Conservation (phyloP, 352 stramenopile genomes). For the Phytophthora citricola region DNA sequence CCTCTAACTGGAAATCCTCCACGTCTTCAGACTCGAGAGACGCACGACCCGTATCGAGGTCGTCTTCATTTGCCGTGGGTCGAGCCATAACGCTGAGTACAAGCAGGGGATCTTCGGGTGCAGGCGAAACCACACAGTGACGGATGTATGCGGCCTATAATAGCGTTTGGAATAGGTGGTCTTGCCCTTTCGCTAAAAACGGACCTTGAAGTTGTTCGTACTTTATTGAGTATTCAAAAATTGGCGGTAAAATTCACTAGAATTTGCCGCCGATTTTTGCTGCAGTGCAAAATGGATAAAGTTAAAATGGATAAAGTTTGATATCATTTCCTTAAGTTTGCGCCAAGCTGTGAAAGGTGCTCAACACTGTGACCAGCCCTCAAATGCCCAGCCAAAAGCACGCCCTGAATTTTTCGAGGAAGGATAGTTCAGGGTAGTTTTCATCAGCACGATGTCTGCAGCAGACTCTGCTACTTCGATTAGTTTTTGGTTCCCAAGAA, state of each 20-base stretch:
- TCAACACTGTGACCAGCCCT: no score
- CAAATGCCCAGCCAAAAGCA: no score
- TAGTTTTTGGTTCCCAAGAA: no score
- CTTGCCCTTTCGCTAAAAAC: slow-evolving; percentile 30
- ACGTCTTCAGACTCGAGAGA: slow-evolving; percentile 5
- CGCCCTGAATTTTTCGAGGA: no score
- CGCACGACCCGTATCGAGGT: background rate
- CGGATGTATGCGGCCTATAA: background rate
- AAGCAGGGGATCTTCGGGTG: slow-evolving; percentile 13
- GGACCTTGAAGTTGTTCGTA: slow-evolving; percentile 14
- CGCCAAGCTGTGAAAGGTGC: no score
- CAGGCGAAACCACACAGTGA: slow-evolving; percentile 20
- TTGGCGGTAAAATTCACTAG: background rate
- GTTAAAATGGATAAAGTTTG: no score
- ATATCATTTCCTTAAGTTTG: no score
- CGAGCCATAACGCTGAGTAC: slow-evolving; percentile 9
- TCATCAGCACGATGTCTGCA: no score
- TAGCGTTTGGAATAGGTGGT: slow-evolving; percentile 1
- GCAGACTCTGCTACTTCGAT: no score
- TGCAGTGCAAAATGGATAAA: no score
- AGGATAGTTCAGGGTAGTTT: no score
- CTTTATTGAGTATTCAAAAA: slow-evolving; percentile 5
- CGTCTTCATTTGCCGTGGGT: slow-evolving; percentile 5
- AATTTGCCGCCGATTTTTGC: background rate
- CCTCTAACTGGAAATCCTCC: slow-evolving; percentile 25